Percentiles rank a stretch among this genome's conserved stretches.
phyloP scores from a whole-genome alignment of 225 moss, liverwort and hornwort genomes.

The Pseudisothecium myosuroides region DNA sequence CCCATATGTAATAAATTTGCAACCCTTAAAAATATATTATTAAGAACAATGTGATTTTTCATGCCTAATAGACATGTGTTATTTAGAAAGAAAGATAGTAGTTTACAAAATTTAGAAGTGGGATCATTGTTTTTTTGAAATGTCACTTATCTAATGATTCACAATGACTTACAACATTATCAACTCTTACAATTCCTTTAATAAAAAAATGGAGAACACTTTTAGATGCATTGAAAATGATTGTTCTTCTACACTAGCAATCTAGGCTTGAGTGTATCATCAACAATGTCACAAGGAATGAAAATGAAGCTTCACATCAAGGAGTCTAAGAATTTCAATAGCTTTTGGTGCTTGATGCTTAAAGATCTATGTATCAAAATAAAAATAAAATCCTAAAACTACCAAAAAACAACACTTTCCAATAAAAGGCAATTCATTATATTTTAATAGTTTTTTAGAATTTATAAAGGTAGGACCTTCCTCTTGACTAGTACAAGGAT shows the following conservation, averaged over 20 bases:
- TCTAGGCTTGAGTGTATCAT: neutral
- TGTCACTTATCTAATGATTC: neutral
- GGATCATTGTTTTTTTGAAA: neutral
- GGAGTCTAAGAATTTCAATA: neutral
- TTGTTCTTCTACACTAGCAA: neutral
- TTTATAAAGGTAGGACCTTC: neutral
- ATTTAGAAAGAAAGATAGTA: neutral
- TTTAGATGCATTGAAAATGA: neutral
- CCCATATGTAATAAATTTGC: neutral
- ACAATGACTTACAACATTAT: neutral
- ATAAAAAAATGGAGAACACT: neutral
- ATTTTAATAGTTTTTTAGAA: neutral
- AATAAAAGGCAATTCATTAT: too few species aligned
- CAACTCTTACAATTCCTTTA: neutral
- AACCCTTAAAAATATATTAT: neutral
- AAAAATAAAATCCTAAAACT: too few species aligned
- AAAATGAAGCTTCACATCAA: neutral
- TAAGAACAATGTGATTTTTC: neutral
- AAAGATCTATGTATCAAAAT: too few species aligned
- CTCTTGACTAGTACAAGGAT: neutral
- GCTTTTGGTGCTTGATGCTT: accelerated
- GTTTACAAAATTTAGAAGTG: neutral
- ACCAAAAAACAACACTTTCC: too few species aligned
- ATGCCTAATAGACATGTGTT: neutral
- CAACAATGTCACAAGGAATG: neutral